Conservation (phyloP, 1,284 basidiomycete genomes). For the Puccinia horiana region DNA sequence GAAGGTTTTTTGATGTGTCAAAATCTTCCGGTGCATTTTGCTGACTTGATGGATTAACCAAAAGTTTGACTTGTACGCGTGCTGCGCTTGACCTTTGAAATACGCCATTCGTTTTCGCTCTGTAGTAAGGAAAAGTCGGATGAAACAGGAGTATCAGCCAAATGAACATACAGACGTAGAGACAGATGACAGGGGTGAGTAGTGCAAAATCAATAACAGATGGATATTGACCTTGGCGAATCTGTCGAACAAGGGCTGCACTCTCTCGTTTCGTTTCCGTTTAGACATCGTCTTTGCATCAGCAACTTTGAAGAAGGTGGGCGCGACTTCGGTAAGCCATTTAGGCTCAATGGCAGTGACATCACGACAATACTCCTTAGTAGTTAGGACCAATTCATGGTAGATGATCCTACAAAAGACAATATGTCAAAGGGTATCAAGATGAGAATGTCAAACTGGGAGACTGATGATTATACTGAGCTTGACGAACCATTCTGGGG, state of each 20-base stretch:
- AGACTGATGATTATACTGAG: neutral
- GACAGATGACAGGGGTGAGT: neutral
- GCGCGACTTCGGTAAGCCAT: conserved; percentile 97
- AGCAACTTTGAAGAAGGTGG: conserved; percentile 95
- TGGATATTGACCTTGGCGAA: conserved; percentile 41
- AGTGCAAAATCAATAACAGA: too few species aligned
- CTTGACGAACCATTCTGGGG: conserved; percentile 68
- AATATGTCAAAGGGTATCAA: neutral
- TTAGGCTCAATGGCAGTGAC: conserved; percentile 96
- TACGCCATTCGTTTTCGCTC: conserved; percentile 84
- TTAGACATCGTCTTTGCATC: conserved; percentile 95
- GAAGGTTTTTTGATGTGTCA: too few species aligned
- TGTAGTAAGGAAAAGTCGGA: conserved; percentile 56
- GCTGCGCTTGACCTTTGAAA: conserved; percentile 82
- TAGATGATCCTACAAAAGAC: conserved; percentile 64
- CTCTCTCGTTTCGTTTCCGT: conserved; percentile 94
- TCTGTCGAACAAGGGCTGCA: conserved; percentile 85
- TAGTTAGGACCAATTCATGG: conserved; percentile 73
- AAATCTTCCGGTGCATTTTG: neutral
- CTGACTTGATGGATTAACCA: conserved; percentile 48
- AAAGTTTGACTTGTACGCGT: conserved; percentile 68
- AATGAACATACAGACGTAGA: neutral
- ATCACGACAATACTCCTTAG: conserved; percentile 87
- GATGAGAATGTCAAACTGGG: neutral
- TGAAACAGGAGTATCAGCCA: neutral